Evolutionary conservation across 148 eudicot genomes (phyloP).

Genomic region (Nyssa sinensis): DNA sequence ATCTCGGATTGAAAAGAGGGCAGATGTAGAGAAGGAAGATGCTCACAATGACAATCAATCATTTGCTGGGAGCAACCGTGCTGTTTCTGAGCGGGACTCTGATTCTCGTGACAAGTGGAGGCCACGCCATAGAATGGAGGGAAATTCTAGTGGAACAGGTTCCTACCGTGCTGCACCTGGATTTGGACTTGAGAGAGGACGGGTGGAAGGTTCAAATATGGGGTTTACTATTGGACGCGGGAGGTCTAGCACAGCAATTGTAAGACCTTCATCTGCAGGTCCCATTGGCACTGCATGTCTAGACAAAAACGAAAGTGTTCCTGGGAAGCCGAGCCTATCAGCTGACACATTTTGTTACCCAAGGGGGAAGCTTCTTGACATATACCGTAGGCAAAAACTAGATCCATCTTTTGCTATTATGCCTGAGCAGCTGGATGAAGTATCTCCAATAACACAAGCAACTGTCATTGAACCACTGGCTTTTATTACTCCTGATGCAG

Average conservation of each 20-base stretch:
- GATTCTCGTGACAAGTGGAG: slow-evolving; percentile 98
- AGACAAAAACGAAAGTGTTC: slow-evolving; percentile 36
- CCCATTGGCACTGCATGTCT: background rate
- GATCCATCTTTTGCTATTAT: slow-evolving; percentile 40
- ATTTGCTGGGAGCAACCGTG: slow-evolving; percentile 43
- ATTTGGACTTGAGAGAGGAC: slow-evolving; percentile 78
- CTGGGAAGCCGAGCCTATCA: slow-evolving; percentile 47
- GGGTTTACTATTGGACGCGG: slow-evolving; percentile 93
- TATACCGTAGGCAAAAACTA: slow-evolving; percentile 64
- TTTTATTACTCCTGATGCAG: slow-evolving; percentile 70
- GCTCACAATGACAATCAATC: slow-evolving; percentile 50
- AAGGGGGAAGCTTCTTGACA: slow-evolving; percentile 88
- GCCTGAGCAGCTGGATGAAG: slow-evolving; percentile 57
- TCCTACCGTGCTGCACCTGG: slow-evolving; percentile 91
- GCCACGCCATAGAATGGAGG: slow-evolving; percentile 91
- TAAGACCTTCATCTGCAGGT: slow-evolving; percentile 14
- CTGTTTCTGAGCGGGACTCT: slow-evolving; percentile 46
- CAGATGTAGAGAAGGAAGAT: slow-evolving; percentile 77
- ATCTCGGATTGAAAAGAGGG: slow-evolving; percentile 58
- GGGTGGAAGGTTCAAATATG: slow-evolving; percentile 52
- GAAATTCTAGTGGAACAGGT: slow-evolving; percentile 55
- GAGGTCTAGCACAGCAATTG: slow-evolving; percentile 46
- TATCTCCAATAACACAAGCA: slow-evolving; percentile 53
- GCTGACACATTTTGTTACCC: slow-evolving; percentile 61
- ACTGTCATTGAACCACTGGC: slow-evolving; percentile 68